Base-by-base conservation (phyloP, 2,329 filamentous ascomycete species). In the Acrocalymma vagum region DNA sequence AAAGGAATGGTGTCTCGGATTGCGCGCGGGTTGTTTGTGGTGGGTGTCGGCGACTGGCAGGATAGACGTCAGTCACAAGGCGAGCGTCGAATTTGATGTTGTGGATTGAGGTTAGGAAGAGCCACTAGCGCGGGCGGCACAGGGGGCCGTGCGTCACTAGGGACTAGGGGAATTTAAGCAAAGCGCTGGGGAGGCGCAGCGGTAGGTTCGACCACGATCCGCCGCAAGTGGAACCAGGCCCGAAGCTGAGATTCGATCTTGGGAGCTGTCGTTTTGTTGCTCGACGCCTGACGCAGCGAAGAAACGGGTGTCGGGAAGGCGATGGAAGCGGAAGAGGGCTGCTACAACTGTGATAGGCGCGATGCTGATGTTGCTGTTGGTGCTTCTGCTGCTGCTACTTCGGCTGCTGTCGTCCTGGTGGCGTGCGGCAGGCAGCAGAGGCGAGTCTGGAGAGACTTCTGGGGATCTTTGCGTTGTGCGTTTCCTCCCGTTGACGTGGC, bases 401-500 rank as follows among this genome's bases (percentile, higher is more conserved):
- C 21, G 26, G 29, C 7, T 23, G 11, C 31, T 45, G 41, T 26
- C 13, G 32, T 22, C 17, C 30, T 28, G 14, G 37, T 16, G 37
- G 34, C 33, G 42, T 26, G 36, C 27, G 26, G 30, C 21, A 21
- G 47, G n/a, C 20, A 35, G 33, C 37, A 39, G 39, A 44, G 34
- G 44, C 30, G 25, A 26, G 32, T 27, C 29, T 29, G 17, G 40
- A 36, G 29, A 34, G 29, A 23, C 37, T 42, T 38, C n/a, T 27
- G 25, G 11, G 15, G 6, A 27, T 6, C 25, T 14, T 11, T 6
- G 9, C 16, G 13, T 16, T 31, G 14, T 39, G 34, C 33, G 38
- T 32, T 45, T 45, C 42, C 38, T 45, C 42, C 56, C 48, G 61
- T 67, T 55, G 58, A 67, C 60, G 64, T 68, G 64, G 65, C 62